phyloP scores from a whole-genome alignment of 192 early-diverging fungal genomes.

The Coemansia sp. region DNA sequence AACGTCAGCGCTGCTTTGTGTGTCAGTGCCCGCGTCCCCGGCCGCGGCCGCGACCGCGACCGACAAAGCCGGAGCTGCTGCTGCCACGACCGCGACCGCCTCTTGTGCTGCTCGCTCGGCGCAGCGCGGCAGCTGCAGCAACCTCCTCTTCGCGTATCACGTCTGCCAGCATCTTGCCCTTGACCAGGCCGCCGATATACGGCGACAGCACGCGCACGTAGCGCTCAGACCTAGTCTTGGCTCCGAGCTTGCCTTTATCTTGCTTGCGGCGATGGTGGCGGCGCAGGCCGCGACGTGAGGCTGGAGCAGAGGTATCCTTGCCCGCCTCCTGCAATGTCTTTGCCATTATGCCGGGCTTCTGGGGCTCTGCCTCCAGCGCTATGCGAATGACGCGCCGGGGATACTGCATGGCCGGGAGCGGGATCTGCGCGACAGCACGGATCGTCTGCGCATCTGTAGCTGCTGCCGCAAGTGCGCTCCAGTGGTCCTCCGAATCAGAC shows the following conservation, averaged over 20 bases:
- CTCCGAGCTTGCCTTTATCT: background rate
- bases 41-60: constrained; percentile 18
- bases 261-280: background rate
- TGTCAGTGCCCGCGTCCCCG: constrained; percentile 14
- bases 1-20: too few species aligned
- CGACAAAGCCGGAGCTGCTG: constrained; percentile 13
- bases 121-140: constrained; percentile 5
- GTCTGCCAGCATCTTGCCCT: constrained; percentile 37
- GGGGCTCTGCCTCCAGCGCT: background rate
- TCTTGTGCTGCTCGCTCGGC: constrained; percentile 5
- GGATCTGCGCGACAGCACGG: constrained; percentile 10
- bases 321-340: background rate
- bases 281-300: background rate
- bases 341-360: too few species aligned
- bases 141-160: constrained; percentile 35
- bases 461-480: constrained; percentile 24
- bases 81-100: constrained; percentile 10
- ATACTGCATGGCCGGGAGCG: constrained; percentile 26
- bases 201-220: constrained; percentile 25
- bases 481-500: constrained; percentile 46
- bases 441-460: constrained; percentile 31
- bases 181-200: constrained; percentile 37
- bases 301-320: background rate
- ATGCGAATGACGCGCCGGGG: constrained; percentile 34
- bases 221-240: background rate